A percentile compares a stretch with the other conserved stretches of the same genome.
Conservation (phyloP, 164 flowering plant species). For the Tinospora cordifolia region DNA sequence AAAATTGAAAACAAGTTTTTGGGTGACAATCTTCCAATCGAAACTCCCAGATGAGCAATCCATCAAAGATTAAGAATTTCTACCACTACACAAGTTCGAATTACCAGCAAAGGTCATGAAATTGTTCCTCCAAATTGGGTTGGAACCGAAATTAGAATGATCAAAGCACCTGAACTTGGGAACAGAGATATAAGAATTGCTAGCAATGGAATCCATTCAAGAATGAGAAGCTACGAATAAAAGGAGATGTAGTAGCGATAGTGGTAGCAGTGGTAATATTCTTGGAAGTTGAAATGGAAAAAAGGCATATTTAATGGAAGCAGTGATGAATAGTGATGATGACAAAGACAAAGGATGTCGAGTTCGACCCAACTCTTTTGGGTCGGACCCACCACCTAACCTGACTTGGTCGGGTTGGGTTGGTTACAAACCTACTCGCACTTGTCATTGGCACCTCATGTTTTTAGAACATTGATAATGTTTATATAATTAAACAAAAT, state of each 20-base stretch:
- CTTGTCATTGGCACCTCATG: no score
- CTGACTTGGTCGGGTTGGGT: no score
- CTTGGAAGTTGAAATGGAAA: background rate
- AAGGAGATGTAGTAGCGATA: no score
- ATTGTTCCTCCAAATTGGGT: slow-evolving; percentile 1
- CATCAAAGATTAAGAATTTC: background rate
- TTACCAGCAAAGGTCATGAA: background rate
- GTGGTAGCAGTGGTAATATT: no score
- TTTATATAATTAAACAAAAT: no score
- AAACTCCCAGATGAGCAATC: slow-evolving; percentile 2
- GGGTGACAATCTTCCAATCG: slow-evolving; percentile 27
- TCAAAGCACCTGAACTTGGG: slow-evolving; percentile 33
- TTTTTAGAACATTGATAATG: no score
- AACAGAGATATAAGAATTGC: slow-evolving; percentile 15
- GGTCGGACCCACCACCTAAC: no score
- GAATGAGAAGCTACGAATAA: background rate
- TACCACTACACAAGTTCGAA: background rate
- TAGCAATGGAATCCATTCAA: slow-evolving; percentile 14
- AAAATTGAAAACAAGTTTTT: no score
- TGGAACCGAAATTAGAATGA: slow-evolving; percentile 16
- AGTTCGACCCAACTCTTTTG: no score
- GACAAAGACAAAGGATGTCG: background rate
- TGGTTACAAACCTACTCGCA: no score
- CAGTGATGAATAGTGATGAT: background rate
- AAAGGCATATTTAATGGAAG: background rate